These are phyloP conservation scores for Lagenaria siceraria DNA, from an alignment of 306 rosid species.

Conservation along the genomic window DNA sequence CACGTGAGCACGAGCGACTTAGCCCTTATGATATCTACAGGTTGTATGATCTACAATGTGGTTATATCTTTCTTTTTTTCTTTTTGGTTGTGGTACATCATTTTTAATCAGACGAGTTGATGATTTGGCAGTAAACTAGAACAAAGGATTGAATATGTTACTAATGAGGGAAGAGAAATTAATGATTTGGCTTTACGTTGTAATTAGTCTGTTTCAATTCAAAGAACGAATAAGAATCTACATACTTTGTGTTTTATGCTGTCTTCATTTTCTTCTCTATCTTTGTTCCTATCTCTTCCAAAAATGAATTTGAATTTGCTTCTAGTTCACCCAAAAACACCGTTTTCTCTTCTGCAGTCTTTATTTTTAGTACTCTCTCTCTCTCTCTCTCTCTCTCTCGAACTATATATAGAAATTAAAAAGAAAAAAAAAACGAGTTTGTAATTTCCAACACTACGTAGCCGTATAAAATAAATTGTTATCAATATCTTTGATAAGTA, in stretches of 20 bases:
- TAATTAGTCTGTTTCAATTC: not conserved
- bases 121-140: constrained; percentile 7
- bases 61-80: not conserved
- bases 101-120: not conserved
- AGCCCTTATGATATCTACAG: not conserved
- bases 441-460: no score
- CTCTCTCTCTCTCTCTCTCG: no score
- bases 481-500: no score
- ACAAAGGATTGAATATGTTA: not conserved
- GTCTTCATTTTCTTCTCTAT: not conserved
- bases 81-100: not conserved
- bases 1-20: not conserved
- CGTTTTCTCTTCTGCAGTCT: no score
- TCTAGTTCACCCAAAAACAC: not conserved
- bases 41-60: not conserved
- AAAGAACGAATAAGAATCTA: not conserved
- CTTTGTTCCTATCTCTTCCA: no score
- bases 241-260: not conserved
- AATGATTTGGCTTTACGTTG: not conserved
- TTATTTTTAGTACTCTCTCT: no score
- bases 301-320: not conserved
- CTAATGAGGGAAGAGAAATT: not conserved
- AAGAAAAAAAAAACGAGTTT: no score
- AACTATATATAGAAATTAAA: no score
- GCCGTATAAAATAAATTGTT: no score